Conservation (phyloP, 345 rosid genomes). For the Citropsis articulata region DNA sequence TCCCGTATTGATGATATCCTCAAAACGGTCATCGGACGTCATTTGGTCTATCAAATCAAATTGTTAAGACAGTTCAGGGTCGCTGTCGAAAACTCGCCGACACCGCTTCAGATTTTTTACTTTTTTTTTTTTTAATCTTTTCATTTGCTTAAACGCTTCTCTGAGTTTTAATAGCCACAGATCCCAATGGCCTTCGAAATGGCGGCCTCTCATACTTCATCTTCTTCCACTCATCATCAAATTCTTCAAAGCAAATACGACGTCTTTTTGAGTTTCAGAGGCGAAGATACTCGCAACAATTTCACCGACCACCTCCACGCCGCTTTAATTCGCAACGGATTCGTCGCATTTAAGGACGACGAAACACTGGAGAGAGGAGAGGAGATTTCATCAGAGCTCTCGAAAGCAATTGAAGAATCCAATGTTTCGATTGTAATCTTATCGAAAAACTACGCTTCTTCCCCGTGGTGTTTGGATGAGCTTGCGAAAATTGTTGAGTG, state of each 20-base stretch:
- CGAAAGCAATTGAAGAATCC: neutral
- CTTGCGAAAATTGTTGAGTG: neutral
- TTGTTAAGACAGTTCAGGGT: no score
- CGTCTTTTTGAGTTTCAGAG: neutral
- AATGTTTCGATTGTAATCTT: neutral
- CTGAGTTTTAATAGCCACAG: neutral
- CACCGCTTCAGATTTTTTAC: no score
- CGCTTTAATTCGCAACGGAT: neutral
- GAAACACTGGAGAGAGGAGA: neutral
- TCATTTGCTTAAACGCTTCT: neutral
- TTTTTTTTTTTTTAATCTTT: no score
- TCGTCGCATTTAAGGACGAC: neutral
- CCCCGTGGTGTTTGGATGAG: neutral
- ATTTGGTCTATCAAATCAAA: no score
- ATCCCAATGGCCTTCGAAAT: neutral
- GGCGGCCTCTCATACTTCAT: neutral
- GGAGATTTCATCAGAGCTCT: neutral
- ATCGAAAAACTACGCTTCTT: neutral
- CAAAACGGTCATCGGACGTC: no score
- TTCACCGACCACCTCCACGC: neutral
- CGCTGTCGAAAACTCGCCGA: no score
- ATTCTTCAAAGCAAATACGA: neutral
- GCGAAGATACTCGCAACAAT: neutral
- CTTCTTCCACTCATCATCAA: neutral
- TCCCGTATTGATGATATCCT: no score